Evolutionary conservation across 441 rosid species (phyloP), one percentile per base, ranked within the genome.

Genomic region (Brassica hybrid): DNA sequence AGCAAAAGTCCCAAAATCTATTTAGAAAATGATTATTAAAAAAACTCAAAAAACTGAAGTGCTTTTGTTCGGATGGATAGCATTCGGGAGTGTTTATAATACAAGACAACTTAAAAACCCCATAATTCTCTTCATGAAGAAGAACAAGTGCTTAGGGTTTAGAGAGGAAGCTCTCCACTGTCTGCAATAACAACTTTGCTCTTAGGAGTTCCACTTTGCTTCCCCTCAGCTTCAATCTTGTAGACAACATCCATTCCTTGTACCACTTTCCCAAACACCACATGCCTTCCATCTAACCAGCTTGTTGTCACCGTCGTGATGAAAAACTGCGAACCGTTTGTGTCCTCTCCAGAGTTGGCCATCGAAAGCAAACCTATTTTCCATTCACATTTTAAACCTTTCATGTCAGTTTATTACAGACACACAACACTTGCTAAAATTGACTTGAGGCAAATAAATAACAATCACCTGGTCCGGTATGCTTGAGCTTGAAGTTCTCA

Each of bases 241-340:
- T 88, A 89, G 5, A 96, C 88, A 5, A 93, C 97, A 72, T 92
- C 98, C 99, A 96, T 93, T n/a, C 98, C 98, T 1, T 90, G 88
- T 4, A 93, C 14, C 75, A 93, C 97, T 83, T 89, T 88, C 7
- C 99, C 98, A 54, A 95, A 93, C 56, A 95, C 98, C 16, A 91
- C 99, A 66, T 95, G 96, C 66, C 64, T 89, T 27, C 99, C 98
- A 72, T 93, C 97, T 85, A 95, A 84, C 97, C 97, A 91, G 85
- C 84, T 87, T 58, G 97, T 91, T 57, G 87, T 90, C 80, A 90
- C 97, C 0, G 98, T 90, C 1, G 97, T 91, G 57, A 93, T 86
- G 83, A 94, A 93, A 86, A 94, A 91, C 70, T 94, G 99, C 0
- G 99, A 94, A 23, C 99, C 99, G 4, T 94, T 94, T 16, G 98